Percentiles rank a stretch among this genome's conserved stretches.
These are phyloP conservation scores for Tubosaeta brunneosetosa DNA, from an alignment of 768 basidiomycete species.

Conservation along the genomic window DNA sequence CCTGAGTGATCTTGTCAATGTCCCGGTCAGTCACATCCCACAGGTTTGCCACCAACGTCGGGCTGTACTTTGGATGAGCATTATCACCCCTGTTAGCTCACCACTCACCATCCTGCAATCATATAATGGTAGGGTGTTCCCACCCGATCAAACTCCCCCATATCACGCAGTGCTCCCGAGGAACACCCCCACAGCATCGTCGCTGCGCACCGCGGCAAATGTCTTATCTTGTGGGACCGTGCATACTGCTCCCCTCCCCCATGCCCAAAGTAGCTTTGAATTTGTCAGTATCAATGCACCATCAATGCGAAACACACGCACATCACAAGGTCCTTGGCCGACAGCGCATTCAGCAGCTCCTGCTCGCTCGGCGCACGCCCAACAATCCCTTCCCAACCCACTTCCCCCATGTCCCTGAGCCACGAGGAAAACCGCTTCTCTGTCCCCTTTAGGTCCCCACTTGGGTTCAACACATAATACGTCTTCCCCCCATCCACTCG, in stretches of 20 bases:
- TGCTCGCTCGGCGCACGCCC: slow-evolving; percentile 79
- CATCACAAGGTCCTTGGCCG: slow-evolving; percentile 82
- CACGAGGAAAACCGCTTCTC: slow-evolving; percentile 79
- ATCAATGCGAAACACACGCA: slow-evolving; percentile 39
- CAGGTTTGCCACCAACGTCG: slow-evolving; percentile 87
- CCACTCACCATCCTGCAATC: slow-evolving; percentile 90
- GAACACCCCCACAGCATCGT: slow-evolving; percentile 99
- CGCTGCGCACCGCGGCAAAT: slow-evolving; percentile 80
- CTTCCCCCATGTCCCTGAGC: slow-evolving; percentile 62
- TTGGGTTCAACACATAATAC: slow-evolving; percentile 88
- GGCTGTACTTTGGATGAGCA: slow-evolving; percentile 42
- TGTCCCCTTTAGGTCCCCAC: slow-evolving; percentile 82
- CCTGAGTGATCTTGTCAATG: slow-evolving; percentile 87
- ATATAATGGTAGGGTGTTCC: slow-evolving; percentile 96
- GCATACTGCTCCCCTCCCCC: slow-evolving; percentile 94
- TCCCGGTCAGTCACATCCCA: slow-evolving; percentile 99
- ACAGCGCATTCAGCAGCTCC: slow-evolving; percentile 71
- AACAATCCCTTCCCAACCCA: slow-evolving; percentile 81
- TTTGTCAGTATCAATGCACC: slow-evolving; percentile 1
- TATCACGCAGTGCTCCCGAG: slow-evolving; percentile 79
- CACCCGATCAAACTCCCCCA: slow-evolving; percentile 90
- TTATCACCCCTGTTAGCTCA: not conserved
- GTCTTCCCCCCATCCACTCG: slow-evolving; percentile 62
- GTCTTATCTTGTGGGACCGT: slow-evolving; percentile 79
- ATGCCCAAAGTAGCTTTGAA: slow-evolving; percentile 88